A percentile compares a stretch with the other conserved stretches of the same genome.
These are phyloP conservation scores for Gelatoporia subvermispora DNA, from an alignment of 768 basidiomycete species.

Conservation along the genomic window DNA sequence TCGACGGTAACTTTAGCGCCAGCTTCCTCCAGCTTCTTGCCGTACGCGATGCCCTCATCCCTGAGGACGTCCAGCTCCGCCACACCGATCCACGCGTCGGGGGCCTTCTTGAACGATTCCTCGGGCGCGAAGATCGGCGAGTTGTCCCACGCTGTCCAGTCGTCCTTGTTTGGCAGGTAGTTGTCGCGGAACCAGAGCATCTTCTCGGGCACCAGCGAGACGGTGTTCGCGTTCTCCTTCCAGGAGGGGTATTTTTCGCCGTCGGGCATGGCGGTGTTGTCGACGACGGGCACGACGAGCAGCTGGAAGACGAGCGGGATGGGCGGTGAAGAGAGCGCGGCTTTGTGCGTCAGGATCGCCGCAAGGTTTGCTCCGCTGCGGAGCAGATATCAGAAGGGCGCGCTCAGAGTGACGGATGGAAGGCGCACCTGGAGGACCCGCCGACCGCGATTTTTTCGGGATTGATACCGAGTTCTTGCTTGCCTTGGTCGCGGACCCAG, in stretches of 20 bases:
- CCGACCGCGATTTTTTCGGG: constrained; percentile 58
- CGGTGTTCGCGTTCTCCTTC: constrained; percentile 51
- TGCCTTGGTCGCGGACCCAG: constrained; percentile 53
- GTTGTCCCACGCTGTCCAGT: constrained; percentile 61
- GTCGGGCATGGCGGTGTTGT: constrained; percentile 55
- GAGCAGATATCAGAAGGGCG: not conserved
- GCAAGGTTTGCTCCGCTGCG: constrained; percentile 68
- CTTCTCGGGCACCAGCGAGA: constrained; percentile 54
- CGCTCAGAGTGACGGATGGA: not conserved
- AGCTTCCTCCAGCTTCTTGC: constrained; percentile 44
- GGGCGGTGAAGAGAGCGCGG: constrained; percentile 40
- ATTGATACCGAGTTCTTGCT: constrained; percentile 42
- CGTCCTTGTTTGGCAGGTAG: constrained; percentile 60
- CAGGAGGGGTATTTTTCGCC: constrained; percentile 41
- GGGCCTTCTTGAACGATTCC: constrained; percentile 43
- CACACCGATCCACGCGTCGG: constrained; percentile 58
- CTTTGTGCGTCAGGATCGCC: constrained; percentile 60
- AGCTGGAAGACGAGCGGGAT: constrained; percentile 58
- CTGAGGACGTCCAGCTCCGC: constrained; percentile 62
- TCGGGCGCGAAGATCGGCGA: constrained; percentile 69
- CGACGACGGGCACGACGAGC: constrained; percentile 66
- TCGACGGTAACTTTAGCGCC: constrained; percentile 52
- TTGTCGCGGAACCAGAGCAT: constrained; percentile 74
- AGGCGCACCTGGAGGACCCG: constrained; percentile 59
- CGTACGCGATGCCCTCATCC: constrained; percentile 64